Evolutionary conservation across 2,329 filamentous ascomycete species (phyloP).

Genomic region (Cladosporium phlei): DNA sequence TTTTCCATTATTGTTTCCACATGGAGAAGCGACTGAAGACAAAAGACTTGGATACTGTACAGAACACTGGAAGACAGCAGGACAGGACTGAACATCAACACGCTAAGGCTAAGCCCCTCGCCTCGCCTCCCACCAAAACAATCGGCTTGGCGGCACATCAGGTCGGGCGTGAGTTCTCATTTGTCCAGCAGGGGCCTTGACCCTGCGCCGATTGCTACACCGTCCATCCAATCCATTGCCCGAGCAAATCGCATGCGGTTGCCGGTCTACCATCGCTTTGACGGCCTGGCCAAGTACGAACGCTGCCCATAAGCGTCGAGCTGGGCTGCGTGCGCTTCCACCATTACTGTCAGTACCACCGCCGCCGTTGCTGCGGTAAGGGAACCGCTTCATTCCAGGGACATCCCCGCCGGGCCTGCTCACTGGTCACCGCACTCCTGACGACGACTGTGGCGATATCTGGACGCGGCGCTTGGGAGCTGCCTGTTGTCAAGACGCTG

Average conservation of each 20-base stretch:
- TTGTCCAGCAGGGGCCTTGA: not conserved
- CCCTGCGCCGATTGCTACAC: conserved; percentile 11
- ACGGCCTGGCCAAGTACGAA: conserved; percentile 8
- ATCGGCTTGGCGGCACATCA: not conserved
- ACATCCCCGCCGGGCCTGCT: conserved; percentile 2
- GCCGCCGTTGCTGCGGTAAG: conserved; percentile 11
- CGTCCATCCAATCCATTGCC: conserved; percentile 7
- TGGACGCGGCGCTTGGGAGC: conserved; percentile 3
- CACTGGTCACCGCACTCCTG: not conserved
- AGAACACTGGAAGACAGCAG: too few species aligned
- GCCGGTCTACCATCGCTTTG: not conserved
- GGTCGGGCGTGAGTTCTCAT: not conserved
- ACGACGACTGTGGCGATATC: not conserved
- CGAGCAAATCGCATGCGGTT: conserved; percentile 9
- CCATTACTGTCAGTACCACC: not conserved
- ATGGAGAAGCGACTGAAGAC: too few species aligned
- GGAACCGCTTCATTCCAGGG: conserved; percentile 12
- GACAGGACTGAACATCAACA: too few species aligned
- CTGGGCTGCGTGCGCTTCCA: conserved; percentile 5
- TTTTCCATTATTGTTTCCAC: too few species aligned
- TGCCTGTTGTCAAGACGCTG: not conserved
- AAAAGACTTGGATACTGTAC: too few species aligned
- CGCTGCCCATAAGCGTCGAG: conserved; percentile 11
- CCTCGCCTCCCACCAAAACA: too few species aligned
- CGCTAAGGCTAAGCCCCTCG: too few species aligned